Conservation (phyloP, 2,329 filamentous ascomycete genomes). For the Penicillium sp. region DNA sequence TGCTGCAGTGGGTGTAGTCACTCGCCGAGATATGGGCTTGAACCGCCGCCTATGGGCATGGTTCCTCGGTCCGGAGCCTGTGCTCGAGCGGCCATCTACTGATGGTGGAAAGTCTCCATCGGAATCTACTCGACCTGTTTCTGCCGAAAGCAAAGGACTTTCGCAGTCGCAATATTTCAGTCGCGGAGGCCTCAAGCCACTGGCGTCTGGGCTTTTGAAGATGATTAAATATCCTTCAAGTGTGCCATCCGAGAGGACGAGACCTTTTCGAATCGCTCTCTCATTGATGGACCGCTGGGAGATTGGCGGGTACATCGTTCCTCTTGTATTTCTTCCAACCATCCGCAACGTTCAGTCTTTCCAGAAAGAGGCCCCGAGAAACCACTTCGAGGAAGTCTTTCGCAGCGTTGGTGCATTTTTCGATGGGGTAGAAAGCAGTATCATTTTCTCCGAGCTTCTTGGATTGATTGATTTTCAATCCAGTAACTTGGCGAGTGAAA, state of each 20-base stretch:
- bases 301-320: constrained; percentile 82
- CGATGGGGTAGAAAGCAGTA: constrained; percentile 87
- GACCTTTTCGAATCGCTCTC: constrained; percentile 83
- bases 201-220: constrained; percentile 67
- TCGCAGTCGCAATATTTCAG: constrained; percentile 77
- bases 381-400: constrained; percentile 77
- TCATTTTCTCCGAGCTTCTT: constrained; percentile 83
- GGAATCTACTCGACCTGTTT: constrained; percentile 24
- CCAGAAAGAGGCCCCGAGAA: constrained; percentile 59
- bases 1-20: constrained; percentile 80
- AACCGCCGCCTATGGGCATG: constrained; percentile 94
- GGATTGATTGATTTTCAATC: constrained; percentile 53
- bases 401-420: constrained; percentile 94
- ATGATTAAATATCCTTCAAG: constrained; percentile 60
- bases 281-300: constrained; percentile 99
- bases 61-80: constrained; percentile 75
- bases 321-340: constrained; percentile 79
- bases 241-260: constrained; percentile 63
- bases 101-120: constrained; percentile 27
- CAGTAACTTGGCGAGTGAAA: constrained; percentile 46
- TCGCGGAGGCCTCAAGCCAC: constrained; percentile 65
- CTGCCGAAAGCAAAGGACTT: constrained; percentile 40
- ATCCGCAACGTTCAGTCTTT: constrained; percentile 74
- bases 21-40: constrained; percentile 89
- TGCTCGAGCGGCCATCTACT: constrained; percentile 30